Conservation (phyloP, 345 rosid species). For the Boechera retrofracta region DNA sequence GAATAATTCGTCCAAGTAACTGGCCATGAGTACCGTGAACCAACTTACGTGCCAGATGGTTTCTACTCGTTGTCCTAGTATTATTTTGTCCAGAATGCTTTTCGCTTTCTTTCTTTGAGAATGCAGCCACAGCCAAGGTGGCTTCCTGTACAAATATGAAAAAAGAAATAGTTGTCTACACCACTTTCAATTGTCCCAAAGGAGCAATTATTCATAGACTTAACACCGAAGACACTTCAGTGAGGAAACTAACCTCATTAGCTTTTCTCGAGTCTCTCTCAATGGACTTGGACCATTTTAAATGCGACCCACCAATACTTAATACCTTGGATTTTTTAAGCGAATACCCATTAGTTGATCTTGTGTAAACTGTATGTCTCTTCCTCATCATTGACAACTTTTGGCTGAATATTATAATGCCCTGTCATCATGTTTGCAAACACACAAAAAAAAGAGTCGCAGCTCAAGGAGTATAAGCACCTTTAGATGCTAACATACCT, state of each 20-base stretch:
- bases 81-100: constrained; percentile 45
- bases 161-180: constrained; percentile 19
- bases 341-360: constrained; percentile 86
- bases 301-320: constrained; percentile 86
- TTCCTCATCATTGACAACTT: constrained; percentile 70
- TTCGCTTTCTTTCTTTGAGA: constrained; percentile 72
- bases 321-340: constrained; percentile 86
- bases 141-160: constrained; percentile 66
- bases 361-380: constrained; percentile 80
- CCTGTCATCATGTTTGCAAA: constrained; percentile 36
- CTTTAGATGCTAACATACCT: constrained; percentile 54
- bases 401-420: constrained; percentile 53
- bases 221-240: constrained; percentile 9
- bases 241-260: constrained; percentile 70
- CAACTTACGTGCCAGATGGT: constrained; percentile 58
- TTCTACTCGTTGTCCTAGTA: constrained; percentile 52
- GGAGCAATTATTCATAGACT: constrained; percentile 7
- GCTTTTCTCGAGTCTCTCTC: constrained; percentile 82
- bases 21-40: constrained; percentile 35
- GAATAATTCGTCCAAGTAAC: constrained; percentile 33
- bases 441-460: constrained; percentile 27
- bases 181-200: constrained; percentile 13
- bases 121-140: constrained; percentile 87
- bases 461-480: constrained; percentile 42
- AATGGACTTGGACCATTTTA: constrained; percentile 96